Evolutionary conservation across 2,329 filamentous ascomycete species (phyloP), one percentile per base, ranked within the genome.

Genomic region (Pseudogymnoascus destructans): DNA sequence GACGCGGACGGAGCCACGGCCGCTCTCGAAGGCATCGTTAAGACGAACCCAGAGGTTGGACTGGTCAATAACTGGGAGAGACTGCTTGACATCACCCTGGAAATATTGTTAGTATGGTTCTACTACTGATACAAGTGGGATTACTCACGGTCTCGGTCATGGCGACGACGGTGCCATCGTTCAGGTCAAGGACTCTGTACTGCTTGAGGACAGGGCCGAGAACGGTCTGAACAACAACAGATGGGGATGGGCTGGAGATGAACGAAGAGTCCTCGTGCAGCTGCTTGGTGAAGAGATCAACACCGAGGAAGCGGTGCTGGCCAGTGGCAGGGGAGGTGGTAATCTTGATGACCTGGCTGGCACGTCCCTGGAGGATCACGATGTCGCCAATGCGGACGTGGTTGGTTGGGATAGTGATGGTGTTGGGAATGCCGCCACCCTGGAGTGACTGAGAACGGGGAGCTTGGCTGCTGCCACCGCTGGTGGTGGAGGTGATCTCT

Each of bases 281-380:
- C 80, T 97, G 89, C 83, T 95, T 95, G 81, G 91, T 96, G 89
- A 98, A 98, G 71, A 98, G 87, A 76, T 98, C 93, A 67, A 98
- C 93, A 83, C 93, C 93, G 64, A 98, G 88, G 84, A 97, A 98
- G 73, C 93, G 89, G 86, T 98, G 92, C 84, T 98, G 93, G 74
- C 93, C 93, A n/a, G 93, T 98, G 79, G 95, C 92, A 66, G 89
- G 82, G 60, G 92, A 97, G 76, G 91, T 95, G 67, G 90, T 95
- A 85, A 98, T 96, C 74, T 92, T 92, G 81, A 98, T 98, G 75
- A 98, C 92, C 84, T 98, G 93, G 87, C 90, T 97, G 70, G 93
- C 91, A 69, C 93, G 92, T 74, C 92, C 92, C 82, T 98, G 93
- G 66, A 98, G 89, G 79, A 97, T 95, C 77, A 98, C 77, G 77